Evolutionary conservation across 2,329 filamentous ascomycete species (phyloP), one percentile per base, ranked within the genome.

Genomic region (Clonostachys solani): DNA sequence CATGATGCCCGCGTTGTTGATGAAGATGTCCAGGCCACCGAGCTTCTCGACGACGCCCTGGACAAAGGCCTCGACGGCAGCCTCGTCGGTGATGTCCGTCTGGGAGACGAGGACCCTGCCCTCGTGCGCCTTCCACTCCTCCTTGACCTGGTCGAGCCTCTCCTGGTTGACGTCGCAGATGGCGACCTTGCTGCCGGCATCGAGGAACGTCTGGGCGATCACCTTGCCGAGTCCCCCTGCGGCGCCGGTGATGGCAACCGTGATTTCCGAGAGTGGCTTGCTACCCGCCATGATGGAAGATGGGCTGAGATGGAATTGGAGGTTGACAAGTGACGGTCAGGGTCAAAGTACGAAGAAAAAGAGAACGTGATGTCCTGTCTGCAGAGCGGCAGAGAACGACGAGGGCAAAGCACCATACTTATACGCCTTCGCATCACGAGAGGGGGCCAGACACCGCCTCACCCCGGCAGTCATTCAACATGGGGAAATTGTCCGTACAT

Each of bases 1-100:
- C 65, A 80, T 76, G 47, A 83, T 67, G 18, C 74, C 80, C 10
- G 78, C 78, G 50, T 78, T 79, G 62, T 81, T 81, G 55, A 83
- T 60, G 6, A 84, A 64, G n/a, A 81, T 65, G 59, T 84, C 80
- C 4, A 65, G 51, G n/a, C 50, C 51, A 42, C 55, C 53, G 37
- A 61, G 60, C n/a, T 53, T 52, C 7, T 47, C 44, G 6, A 57
- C 45, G 12, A 54, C 43, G 4, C 47, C 35, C 9, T 49, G 47
- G 12, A 60, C 37, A 37, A 62, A 68, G 0, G 48, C 52, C 3
- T 56, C 23, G 35, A 59, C 52, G 2, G 55, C 50, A 3, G 43
- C 47, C 16, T 69, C 52, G 43, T 57, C 47, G 15, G 48, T 47
- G n/a, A 59, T 51, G 43, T 59, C 47, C 10, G 45, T 47, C 3